Conservation (phyloP, 305 asterid species). For the Solanum hybrid region DNA sequence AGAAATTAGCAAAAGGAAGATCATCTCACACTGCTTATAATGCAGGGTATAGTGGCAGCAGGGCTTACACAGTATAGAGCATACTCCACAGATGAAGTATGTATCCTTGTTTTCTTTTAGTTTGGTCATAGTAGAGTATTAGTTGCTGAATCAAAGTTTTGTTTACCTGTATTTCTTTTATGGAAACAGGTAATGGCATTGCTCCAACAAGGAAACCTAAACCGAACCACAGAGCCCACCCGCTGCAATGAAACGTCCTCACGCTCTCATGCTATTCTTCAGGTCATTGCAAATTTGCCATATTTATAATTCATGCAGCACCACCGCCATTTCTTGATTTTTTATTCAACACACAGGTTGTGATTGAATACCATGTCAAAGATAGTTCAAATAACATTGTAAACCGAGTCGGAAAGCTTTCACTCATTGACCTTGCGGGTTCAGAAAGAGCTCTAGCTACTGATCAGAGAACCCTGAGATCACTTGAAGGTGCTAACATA, state of each 20-base stretch:
- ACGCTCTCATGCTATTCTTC: slow-evolving; percentile 60
- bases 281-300: slow-evolving; percentile 21
- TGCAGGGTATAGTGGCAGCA: slow-evolving; percentile 57
- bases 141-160: background rate
- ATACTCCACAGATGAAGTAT: slow-evolving; percentile 52
- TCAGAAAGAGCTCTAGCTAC: slow-evolving; percentile 70
- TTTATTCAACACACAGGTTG: slow-evolving; percentile 23
- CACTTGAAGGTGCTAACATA: slow-evolving; percentile 62
- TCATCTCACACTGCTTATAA: background rate
- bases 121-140: background rate
- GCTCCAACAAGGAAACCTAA: slow-evolving; percentile 53
- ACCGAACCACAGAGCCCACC: slow-evolving; percentile 61
- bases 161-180: background rate
- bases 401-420: slow-evolving; percentile 45
- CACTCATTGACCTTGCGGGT: slow-evolving; percentile 61
- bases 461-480: slow-evolving; percentile 58
- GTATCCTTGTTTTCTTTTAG: background rate
- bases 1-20: background rate
- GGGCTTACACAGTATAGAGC: slow-evolving; percentile 60
- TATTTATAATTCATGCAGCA: background rate
- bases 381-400: slow-evolving; percentile 32
- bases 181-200: slow-evolving; percentile 45
- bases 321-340: background rate
- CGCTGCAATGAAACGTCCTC: slow-evolving; percentile 61
- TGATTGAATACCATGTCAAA: slow-evolving; percentile 33